A percentile compares a stretch with the other conserved stretches of the same genome.
Conservation (phyloP, 2,329 filamentous ascomycete genomes). For the Trichophyton mentagrophytes region DNA sequence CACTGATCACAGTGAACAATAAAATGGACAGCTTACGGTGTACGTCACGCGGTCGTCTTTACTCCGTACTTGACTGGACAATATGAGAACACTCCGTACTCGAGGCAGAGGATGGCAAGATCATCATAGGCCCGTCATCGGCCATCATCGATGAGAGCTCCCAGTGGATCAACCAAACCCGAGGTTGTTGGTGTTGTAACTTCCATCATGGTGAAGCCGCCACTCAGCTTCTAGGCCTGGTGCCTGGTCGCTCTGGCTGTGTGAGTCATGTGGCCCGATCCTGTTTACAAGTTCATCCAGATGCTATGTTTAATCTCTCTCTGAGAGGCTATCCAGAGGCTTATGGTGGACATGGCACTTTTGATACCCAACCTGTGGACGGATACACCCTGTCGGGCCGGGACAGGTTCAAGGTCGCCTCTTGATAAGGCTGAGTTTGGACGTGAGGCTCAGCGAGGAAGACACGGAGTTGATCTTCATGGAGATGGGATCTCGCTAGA, state of each 20-base stretch:
- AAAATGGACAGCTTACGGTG: not conserved
- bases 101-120: not conserved
- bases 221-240: not conserved
- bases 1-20: not conserved
- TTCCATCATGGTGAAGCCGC: not conserved
- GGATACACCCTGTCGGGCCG: not conserved
- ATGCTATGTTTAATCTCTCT: not conserved
- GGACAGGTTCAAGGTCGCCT: not conserved
- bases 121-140: not conserved
- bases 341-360: not conserved
- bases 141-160: not conserved
- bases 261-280: not conserved
- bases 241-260: not conserved
- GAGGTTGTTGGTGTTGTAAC: not conserved
- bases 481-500: not conserved
- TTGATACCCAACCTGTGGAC: not conserved
- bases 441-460: not conserved
- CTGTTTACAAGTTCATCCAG: not conserved
- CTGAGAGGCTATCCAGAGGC: not conserved
- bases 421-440: not conserved
- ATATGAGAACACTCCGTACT: not conserved
- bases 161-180: not conserved
- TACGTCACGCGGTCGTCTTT: not conserved
- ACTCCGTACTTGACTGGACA: not conserved
- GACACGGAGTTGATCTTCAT: not conserved